A percentile compares a stretch with the other conserved stretches of the same genome.
Conservation (phyloP, 345 rosid species). For the Sonneratia alba region DNA sequence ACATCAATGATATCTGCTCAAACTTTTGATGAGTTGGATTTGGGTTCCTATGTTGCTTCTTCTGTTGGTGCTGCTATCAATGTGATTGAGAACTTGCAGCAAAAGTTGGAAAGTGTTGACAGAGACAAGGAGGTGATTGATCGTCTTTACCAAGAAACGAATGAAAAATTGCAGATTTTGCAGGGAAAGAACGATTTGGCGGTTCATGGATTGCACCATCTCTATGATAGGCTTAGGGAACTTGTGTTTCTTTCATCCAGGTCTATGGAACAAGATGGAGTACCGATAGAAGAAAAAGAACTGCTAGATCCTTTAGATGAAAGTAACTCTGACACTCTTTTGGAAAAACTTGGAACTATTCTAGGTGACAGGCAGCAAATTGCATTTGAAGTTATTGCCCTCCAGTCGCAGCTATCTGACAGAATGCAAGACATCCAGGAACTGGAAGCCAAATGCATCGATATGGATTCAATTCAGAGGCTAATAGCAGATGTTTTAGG, state of each 20-base stretch:
- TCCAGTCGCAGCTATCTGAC: constrained; percentile 42
- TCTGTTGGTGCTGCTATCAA: constrained; percentile 49
- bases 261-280: constrained; percentile 20
- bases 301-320: constrained; percentile 35
- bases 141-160: constrained; percentile 35
- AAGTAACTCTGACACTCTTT: constrained; percentile 27
- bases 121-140: constrained; percentile 34
- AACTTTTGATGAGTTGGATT: constrained; percentile 29
- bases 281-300: constrained; percentile 20
- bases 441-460: constrained; percentile 32
- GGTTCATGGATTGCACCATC: constrained; percentile 21
- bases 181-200: constrained; percentile 34
- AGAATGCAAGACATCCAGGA: constrained; percentile 45
- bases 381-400: constrained; percentile 40
- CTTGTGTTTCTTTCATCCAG: constrained; percentile 33
- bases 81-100: constrained; percentile 43
- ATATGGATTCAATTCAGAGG: constrained; percentile 38
- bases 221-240: constrained; percentile 42
- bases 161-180: constrained; percentile 38
- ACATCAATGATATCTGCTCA: constrained; percentile 16
- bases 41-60: constrained; percentile 25
- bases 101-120: constrained; percentile 40
- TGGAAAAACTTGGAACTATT: constrained; percentile 42
- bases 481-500: constrained; percentile 47
- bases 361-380: constrained; percentile 50